Evolutionary conservation across 768 basidiomycete species (phyloP).

Genomic region (Trametes elegans): DNA sequence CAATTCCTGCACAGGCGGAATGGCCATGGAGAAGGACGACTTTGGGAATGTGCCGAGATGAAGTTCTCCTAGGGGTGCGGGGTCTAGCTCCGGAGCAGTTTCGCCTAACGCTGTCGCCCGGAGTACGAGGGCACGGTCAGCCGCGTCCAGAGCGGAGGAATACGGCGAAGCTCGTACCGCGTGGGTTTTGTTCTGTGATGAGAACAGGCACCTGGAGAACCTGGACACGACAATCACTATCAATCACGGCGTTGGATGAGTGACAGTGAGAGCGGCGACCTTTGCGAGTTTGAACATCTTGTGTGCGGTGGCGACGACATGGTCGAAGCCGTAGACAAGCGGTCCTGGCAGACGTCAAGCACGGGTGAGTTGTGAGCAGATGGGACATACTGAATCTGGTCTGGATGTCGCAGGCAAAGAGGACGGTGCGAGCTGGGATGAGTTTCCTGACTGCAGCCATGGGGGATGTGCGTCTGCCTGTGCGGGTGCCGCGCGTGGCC

Average conservation of each 20-base stretch:
- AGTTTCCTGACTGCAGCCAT: slow-evolving; percentile 32
- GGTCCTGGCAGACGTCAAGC: slow-evolving; percentile 29
- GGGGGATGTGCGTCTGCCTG: slow-evolving; percentile 1
- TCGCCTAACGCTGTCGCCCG: slow-evolving; percentile 57
- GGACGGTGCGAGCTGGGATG: slow-evolving; percentile 44
- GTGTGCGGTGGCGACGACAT: slow-evolving; percentile 63
- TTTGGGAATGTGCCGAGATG: slow-evolving; percentile 69
- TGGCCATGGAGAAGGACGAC: slow-evolving; percentile 83
- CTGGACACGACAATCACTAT: slow-evolving; percentile 31
- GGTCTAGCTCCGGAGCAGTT: slow-evolving; percentile 61
- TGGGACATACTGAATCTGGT: slow-evolving; percentile 60
- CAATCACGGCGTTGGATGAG: neutral
- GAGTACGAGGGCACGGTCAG: neutral
- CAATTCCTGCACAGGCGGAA: slow-evolving; percentile 56
- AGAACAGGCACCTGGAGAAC: slow-evolving; percentile 68
- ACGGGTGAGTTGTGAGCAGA: neutral
- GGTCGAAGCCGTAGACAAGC: slow-evolving; percentile 68
- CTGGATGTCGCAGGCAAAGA: slow-evolving; percentile 88
- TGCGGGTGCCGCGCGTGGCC: neutral
- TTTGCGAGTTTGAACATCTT: slow-evolving; percentile 79
- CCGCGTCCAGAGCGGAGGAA: neutral
- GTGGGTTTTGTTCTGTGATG: slow-evolving; percentile 83
- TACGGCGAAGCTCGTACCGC: slow-evolving; percentile 44
- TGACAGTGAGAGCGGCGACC: slow-evolving; percentile 34
- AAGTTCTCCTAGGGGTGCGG: slow-evolving; percentile 51